phyloP scores from a whole-genome alignment of 75 land plant genomes.

The Adiantum capillusveneris region DNA sequence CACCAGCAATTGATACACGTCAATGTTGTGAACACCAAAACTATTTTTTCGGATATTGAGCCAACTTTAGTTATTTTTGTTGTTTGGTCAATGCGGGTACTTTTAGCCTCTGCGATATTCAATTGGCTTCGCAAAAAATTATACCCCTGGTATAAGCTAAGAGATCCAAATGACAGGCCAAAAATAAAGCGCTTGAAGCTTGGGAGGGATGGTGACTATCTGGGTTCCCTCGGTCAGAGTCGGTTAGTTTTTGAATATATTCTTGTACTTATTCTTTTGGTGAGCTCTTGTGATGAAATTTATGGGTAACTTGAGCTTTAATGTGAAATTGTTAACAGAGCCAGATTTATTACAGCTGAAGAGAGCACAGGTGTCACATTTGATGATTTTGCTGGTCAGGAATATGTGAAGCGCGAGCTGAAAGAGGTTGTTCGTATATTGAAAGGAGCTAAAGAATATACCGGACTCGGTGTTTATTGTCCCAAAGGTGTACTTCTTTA shows the following conservation, averaged over 20 bases:
- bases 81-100: conserved; percentile 86
- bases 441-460: conserved; percentile 74
- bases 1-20: conserved; percentile 78
- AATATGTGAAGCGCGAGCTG: conserved; percentile 88
- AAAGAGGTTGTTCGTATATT: conserved; percentile 91
- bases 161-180: conserved; percentile 49
- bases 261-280: neutral
- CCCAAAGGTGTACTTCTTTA: conserved; percentile 94
- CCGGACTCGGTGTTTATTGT: conserved; percentile 70
- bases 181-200: conserved; percentile 22
- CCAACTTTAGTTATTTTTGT: conserved; percentile 59
- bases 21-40: conserved; percentile 52
- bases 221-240: conserved; percentile 83
- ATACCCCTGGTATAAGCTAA: conserved; percentile 55
- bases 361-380: conserved; percentile 96
- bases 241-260: conserved; percentile 32
- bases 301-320: too few relatives aligned
- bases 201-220: conserved; percentile 26
- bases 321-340: conserved; percentile 36
- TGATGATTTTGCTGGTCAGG: conserved; percentile 99
- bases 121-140: conserved; percentile 47
- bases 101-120: conserved; percentile 47
- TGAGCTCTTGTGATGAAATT: neutral
- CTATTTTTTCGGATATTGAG: conserved; percentile 55
- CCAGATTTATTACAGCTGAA: conserved; percentile 91